Base-by-base conservation (phyloP, 352 stramenopile species). In the Globisporangium paroecandrum region DNA sequence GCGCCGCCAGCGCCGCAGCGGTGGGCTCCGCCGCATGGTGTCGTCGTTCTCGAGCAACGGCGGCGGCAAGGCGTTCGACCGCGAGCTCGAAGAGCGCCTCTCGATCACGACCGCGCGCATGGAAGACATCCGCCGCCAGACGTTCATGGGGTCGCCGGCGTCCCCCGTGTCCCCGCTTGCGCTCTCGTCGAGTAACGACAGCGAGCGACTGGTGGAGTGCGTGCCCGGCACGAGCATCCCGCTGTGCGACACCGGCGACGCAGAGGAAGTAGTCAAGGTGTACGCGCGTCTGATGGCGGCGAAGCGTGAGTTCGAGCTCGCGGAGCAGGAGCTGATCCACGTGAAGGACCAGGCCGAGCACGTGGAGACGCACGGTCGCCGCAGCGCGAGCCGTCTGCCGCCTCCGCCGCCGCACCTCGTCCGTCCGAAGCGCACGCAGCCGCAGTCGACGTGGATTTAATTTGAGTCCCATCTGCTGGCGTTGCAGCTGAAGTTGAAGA, bases 191-290 rank as follows among this genome's bases (percentile, higher is more conserved):
- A 69, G 64, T 56, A 66, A 46, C 27, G 64, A 69, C n/a, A 47
- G 20, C 12, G 43, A 63, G 32, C 29, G 20, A 6, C n/a, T 62
- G 7, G 32, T 65, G 2, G 64, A 69, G 57, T 69, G 64, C 34
- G 64, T 69, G 4, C 64, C 64, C 20, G 64, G 64, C 24, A 69
- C 64, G 46, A 41, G 18, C 32, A 69, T 69, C 46, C 64, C 64
- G 20, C 36, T 69, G 4, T 69, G 64, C 34, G 64, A 69, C 32
- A 69, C 64, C 46, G 58, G 46, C 15, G 64, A 69, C 47, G 56
- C 64, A 9, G 64, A 69, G 22, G 64, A 69, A 29, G 64, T 69
- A 22, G 64, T 69, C n/a, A 69, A 69, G n/a, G 64, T 69, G 57
- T 69, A 69, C 57, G 64, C 64, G 46, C 64, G 64, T 7, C 46